Base-by-base conservation (phyloP, 1,284 basidiomycete species). In the Bjerkandera adusta region DNA sequence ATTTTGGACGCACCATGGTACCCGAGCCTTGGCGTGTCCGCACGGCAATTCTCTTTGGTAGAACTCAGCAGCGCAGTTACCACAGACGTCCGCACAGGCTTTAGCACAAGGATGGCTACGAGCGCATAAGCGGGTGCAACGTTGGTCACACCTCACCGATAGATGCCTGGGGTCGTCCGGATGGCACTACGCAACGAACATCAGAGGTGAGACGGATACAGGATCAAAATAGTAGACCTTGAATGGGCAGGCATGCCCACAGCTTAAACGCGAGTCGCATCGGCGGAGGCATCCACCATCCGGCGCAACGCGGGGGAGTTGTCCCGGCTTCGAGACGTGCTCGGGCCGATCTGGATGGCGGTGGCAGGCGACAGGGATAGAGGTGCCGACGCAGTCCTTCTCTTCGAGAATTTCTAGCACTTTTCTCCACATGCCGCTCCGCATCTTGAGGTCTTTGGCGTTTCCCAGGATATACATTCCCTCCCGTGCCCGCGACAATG, bases 401-500 rank as follows among this genome's bases (percentile, higher is more conserved):
- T 58, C 53, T 18, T 75, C 68, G n/a, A 89, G 62, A 53, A 83
- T 73, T 11, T 79, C 68, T 2, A 87, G 62, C 13, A 90, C 68
- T 0, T 62, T 64, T 0, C 59, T 56, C 89, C 89, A 90, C 71
- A 84, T 85, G 5, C 56, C 38, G 48, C 82, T 57, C 60, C 67
- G 29, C 60, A 60, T 63, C 10, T 42, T 25, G 18, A 83, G 57
- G 48, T 83, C 71, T 1, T 64, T 57, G 0, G 81, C 75, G 49
- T 89, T 87, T 11, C 87, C 87, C 3, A 90, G 66, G 27, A 90
- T 80, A 55, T 74, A 88, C 11, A 89, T 66, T 3, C 86, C 87
- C 49, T 89, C 75, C 37, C 78, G 73, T 3, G 87, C 86, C 16
- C 85, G 72, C 16, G 86, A 89, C n/a, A 90, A 59, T 0, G 86